Percentiles rank a stretch among this genome's conserved stretches.
These are phyloP conservation scores for Elsinoe batatas DNA, from an alignment of 2,329 filamentous ascomycete species.

Conservation along the genomic window DNA sequence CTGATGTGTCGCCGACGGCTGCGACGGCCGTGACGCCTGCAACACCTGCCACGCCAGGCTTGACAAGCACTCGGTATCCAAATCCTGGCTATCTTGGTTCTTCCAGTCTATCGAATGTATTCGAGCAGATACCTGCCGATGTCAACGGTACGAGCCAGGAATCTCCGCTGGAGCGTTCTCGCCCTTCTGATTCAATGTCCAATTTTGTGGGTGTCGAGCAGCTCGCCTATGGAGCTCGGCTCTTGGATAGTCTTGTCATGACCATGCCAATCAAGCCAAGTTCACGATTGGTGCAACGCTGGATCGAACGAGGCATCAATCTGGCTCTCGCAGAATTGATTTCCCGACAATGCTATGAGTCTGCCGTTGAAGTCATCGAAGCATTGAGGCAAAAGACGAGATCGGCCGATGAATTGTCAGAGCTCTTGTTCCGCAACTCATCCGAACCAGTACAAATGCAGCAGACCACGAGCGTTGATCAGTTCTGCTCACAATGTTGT, in stretches of 20 bases:
- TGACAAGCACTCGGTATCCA: slow-evolving; percentile 21
- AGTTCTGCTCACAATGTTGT: slow-evolving; percentile 17
- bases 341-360: slow-evolving; percentile 19
- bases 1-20: neutral
- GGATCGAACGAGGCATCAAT: slow-evolving; percentile 22
- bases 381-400: slow-evolving; percentile 9
- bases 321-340: slow-evolving; percentile 22
- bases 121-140: slow-evolving; percentile 24
- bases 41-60: slow-evolving; percentile 13
- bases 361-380: slow-evolving; percentile 16
- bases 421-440: slow-evolving; percentile 15
- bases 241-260: slow-evolving; percentile 17
- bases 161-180: neutral
- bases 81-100: slow-evolving; percentile 28
- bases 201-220: slow-evolving; percentile 16
- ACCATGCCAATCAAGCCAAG: slow-evolving; percentile 16
- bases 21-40: slow-evolving; percentile 10
- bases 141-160: neutral
- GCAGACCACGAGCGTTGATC: slow-evolving; percentile 7
- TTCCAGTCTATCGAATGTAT: slow-evolving; percentile 26
- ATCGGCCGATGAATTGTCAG: neutral
- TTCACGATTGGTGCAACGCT: slow-evolving; percentile 19
- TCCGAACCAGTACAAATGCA: slow-evolving; percentile 14
- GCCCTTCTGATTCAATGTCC: neutral
- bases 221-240: slow-evolving; percentile 17